Evolutionary conservation across 208 protist genomes (phyloP).

Genomic region (Blastocrithidia nonstop): DNA sequence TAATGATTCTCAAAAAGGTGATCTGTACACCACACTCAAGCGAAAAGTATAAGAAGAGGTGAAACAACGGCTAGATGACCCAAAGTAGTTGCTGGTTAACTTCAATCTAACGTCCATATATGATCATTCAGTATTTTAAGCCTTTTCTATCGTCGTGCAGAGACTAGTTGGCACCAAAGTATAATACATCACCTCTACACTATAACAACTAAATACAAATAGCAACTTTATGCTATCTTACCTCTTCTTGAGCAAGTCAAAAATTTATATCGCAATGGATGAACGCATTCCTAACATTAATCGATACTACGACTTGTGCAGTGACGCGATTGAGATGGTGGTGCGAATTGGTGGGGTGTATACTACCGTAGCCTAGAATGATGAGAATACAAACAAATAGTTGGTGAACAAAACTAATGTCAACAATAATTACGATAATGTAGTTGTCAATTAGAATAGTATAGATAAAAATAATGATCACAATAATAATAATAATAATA

Average conservation of each 20-base stretch:
- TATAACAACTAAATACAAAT: conserved; percentile 82
- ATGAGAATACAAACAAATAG: no score
- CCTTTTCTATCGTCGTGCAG: conserved; percentile 79
- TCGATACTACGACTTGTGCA: conserved; percentile 77
- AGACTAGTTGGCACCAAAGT: conserved; percentile 63
- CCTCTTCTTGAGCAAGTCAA: conserved; percentile 72
- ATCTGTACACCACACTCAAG: conserved; percentile 64
- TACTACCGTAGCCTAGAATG: background rate
- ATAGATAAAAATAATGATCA: no score
- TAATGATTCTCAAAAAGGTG: conserved; percentile 72
- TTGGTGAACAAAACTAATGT: no score
- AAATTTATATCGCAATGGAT: conserved; percentile 75
- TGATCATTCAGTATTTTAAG: conserved; percentile 84
- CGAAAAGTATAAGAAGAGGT: conserved; percentile 64
- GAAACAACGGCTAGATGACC: conserved; percentile 55
- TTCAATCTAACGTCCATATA: conserved; percentile 86
- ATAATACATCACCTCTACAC: conserved; percentile 65
- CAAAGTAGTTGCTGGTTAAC: conserved; percentile 41
- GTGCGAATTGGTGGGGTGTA: conserved; percentile 66
- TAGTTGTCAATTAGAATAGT: no score
- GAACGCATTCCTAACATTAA: conserved; percentile 63
- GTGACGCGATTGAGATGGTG: conserved; percentile 76
- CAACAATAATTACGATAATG: no score
- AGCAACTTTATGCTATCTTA: conserved; percentile 76
- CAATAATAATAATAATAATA: conserved; percentile 1